phyloP scores from a whole-genome alignment of 208 protist species.

The Trypanosoma theileri region DNA sequence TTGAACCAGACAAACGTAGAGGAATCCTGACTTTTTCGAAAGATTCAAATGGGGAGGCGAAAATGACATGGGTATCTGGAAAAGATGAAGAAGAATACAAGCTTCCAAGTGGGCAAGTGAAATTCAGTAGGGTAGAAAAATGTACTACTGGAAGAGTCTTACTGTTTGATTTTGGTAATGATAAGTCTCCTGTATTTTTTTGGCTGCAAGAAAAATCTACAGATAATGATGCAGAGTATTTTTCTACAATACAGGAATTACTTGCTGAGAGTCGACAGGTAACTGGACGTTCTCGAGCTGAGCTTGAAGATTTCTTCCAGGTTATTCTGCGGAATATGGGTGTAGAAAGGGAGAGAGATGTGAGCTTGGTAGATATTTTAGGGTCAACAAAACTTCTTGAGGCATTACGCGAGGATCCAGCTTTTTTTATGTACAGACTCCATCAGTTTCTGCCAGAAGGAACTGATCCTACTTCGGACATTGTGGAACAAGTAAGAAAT shows the following conservation, averaged over 20 bases:
- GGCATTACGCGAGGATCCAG: constrained; percentile 48
- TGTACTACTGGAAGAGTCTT: constrained; percentile 77
- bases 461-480: constrained; percentile 30
- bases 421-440: constrained; percentile 59
- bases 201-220: constrained; percentile 85
- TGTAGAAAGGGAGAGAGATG: constrained; percentile 3
- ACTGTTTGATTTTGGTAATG: constrained; percentile 50
- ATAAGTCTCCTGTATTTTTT: constrained; percentile 53
- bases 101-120: constrained; percentile 31
- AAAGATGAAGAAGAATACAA: constrained; percentile 23
- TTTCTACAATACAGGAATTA: constrained; percentile 46
- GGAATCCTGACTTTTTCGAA: constrained; percentile 63
- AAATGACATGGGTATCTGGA: constrained; percentile 51
- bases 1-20: constrained; percentile 48
- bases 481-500: constrained; percentile 68
- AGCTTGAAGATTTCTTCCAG: constrained; percentile 50
- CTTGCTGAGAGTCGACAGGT: constrained; percentile 24
- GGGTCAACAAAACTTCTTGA: constrained; percentile 49
- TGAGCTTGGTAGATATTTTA: constrained; percentile 45
- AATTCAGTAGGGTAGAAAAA: constrained; percentile 51
- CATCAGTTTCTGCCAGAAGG: constrained; percentile 42
- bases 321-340: constrained; percentile 44
- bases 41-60: constrained; percentile 27
- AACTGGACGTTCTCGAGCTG: constrained; percentile 6
- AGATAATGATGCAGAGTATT: constrained; percentile 55